Conservation (phyloP, 2,329 filamentous ascomycete species). For the Rosellinia necatrix region DNA sequence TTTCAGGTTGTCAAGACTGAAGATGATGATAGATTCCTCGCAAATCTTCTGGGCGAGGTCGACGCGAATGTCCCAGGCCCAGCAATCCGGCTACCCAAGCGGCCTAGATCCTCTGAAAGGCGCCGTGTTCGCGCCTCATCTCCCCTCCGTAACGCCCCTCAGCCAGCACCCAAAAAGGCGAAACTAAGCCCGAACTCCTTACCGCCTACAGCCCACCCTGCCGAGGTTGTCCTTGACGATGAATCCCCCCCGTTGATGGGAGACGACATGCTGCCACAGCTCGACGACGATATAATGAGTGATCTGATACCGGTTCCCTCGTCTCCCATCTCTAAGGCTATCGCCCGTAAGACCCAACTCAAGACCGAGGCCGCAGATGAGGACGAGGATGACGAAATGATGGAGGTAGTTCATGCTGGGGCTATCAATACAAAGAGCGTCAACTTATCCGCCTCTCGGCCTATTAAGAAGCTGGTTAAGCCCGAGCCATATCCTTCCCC, state of each 20-base stretch:
- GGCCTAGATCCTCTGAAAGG: constrained; percentile 74
- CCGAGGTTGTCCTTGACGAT: constrained; percentile 63
- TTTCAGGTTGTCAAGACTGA: constrained; percentile 74
- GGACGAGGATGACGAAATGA: constrained; percentile 77
- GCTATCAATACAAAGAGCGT: constrained; percentile 71
- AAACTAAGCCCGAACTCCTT: constrained; percentile 57
- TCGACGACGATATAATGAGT: constrained; percentile 72
- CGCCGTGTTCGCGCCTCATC: constrained; percentile 82
- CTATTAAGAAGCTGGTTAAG: constrained; percentile 76
- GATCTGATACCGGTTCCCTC: constrained; percentile 74
- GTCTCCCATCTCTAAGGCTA: constrained; percentile 80
- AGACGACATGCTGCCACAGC: constrained; percentile 54
- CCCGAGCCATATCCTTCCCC: constrained; percentile 70
- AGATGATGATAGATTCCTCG: constrained; percentile 87
- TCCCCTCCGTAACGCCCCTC: constrained; percentile 64
- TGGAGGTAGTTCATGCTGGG: constrained; percentile 83
- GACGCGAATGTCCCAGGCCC: constrained; percentile 70
- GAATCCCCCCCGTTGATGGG: constrained; percentile 61
- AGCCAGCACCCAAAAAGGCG: constrained; percentile 59
- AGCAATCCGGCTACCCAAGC: constrained; percentile 61
- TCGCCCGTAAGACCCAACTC: constrained; percentile 68
- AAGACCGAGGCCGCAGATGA: constrained; percentile 61
- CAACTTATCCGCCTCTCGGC: constrained; percentile 82
- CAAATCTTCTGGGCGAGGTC: constrained; percentile 82
- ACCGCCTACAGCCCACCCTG: constrained; percentile 52